Conservation (phyloP, 148 eudicot species). For the Suaeda aralocaspica region DNA sequence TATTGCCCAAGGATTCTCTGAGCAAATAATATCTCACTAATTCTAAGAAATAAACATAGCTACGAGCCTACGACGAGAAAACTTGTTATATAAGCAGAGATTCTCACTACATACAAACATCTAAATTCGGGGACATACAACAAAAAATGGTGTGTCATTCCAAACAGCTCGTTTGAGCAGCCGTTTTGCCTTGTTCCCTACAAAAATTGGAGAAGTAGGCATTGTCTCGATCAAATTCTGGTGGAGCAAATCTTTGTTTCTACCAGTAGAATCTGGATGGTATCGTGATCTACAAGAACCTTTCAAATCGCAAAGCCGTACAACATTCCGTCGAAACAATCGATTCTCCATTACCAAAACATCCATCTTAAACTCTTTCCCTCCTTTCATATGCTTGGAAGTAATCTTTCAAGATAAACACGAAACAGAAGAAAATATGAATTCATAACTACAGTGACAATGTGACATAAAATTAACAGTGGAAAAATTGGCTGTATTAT, state of each 20-base stretch:
- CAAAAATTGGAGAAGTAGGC: slow-evolving; percentile 78
- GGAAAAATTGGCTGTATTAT: too few species aligned
- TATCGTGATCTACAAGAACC: slow-evolving; percentile 79
- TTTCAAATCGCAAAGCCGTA: slow-evolving; percentile 69
- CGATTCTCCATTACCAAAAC: slow-evolving; percentile 81
- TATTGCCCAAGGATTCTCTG: too few species aligned
- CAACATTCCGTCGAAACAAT: slow-evolving; percentile 48
- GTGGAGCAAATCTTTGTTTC: slow-evolving; percentile 67
- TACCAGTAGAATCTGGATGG: slow-evolving; percentile 63
- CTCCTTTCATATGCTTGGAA: slow-evolving; percentile 65
- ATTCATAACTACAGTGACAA: background rate
- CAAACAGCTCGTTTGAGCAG: slow-evolving; percentile 77
- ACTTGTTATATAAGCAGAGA: background rate
- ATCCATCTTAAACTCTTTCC: slow-evolving; percentile 70
- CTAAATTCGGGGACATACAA: slow-evolving; percentile 36
- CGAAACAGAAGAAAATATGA: background rate
- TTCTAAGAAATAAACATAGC: too few species aligned
- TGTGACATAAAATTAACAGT: too few species aligned
- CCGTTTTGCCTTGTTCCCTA: slow-evolving; percentile 66
- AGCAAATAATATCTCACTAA: too few species aligned
- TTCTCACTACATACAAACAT: background rate
- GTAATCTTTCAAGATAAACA: slow-evolving; percentile 41
- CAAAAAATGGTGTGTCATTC: slow-evolving; percentile 82
- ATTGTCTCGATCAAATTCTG: slow-evolving; percentile 79
- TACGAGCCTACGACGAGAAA: background rate